Percentiles rank a stretch among this genome's conserved stretches.
phyloP scores from a whole-genome alignment of 345 rosid genomes.

The Gossypium anomalum region DNA sequence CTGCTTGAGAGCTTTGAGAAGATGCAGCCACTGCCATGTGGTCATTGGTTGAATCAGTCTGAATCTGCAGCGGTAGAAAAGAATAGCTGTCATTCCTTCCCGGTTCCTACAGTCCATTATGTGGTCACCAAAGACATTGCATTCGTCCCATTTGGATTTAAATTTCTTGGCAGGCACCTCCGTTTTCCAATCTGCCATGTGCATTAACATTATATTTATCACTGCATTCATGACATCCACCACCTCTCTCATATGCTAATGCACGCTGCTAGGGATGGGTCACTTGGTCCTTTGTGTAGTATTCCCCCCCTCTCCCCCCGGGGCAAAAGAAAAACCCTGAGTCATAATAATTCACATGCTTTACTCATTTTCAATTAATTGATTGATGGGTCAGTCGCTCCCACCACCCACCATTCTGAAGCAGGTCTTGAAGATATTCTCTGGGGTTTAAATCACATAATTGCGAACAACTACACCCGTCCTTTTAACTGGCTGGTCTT shows the following conservation, averaged over 20 bases:
- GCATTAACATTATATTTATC: slow-evolving; percentile 10
- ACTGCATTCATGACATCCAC: slow-evolving; percentile 9
- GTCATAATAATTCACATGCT: slow-evolving; percentile 8
- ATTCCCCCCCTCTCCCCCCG: background rate
- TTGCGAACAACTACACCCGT: slow-evolving; percentile 8
- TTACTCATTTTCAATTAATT: slow-evolving; percentile 17
- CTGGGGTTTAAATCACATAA: slow-evolving; percentile 13
- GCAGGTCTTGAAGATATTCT: background rate
- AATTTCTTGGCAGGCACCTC: background rate
- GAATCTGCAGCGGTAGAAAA: background rate
- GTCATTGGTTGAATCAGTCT: background rate
- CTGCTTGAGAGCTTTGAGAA: slow-evolving; percentile 1
- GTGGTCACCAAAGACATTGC: background rate
- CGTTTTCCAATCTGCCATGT: slow-evolving; percentile 8
- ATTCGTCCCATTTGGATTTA: background rate
- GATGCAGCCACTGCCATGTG: background rate
- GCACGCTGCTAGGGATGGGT: slow-evolving; percentile 17
- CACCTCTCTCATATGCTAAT: background rate
- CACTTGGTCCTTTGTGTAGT: slow-evolving; percentile 10
- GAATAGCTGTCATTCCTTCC: background rate
- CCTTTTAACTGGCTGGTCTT: background rate
- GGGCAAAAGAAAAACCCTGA: background rate
- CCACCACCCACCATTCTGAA: slow-evolving; percentile 24
- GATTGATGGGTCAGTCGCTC: slow-evolving; percentile 19
- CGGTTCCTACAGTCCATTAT: background rate